These are phyloP conservation scores for Trebouxiophyceae sp. DNA, from an alignment of 163 green algal species.

Conservation along the genomic window DNA sequence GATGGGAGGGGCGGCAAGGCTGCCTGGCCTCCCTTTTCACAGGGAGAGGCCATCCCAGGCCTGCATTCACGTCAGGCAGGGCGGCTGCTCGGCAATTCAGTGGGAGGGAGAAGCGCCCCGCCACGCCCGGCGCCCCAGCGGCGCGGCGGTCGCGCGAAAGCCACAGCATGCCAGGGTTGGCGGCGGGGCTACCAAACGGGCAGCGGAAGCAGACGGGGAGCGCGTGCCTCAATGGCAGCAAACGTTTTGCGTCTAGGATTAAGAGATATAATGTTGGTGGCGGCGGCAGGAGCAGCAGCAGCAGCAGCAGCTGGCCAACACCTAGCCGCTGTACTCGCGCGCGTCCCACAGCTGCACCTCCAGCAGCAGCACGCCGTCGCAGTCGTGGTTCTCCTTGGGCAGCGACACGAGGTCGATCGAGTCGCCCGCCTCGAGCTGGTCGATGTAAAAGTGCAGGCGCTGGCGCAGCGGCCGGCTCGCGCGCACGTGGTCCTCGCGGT, in stretches of 20 bases:
- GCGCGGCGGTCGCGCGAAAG: no score
- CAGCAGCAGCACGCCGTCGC: constrained; percentile 2
- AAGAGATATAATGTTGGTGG: background rate
- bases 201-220: no score
- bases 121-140: no score
- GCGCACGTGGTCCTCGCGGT: background rate
- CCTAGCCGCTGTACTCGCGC: background rate
- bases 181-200: no score
- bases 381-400: constrained; percentile 1
- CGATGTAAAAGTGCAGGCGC: constrained; percentile 7
- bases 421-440: constrained; percentile 3
- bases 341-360: constrained; percentile 7
- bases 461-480: background rate
- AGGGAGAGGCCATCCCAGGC: no score
- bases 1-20: no score
- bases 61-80: no score
- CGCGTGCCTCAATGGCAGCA: no score
- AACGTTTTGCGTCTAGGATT: background rate
- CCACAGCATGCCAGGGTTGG: no score
- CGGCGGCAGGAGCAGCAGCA: background rate
- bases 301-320: background rate
- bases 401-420: background rate
- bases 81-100: no score
- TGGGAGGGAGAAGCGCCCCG: no score
- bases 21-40: no score